These are phyloP conservation scores for Asterochloris erici DNA, from an alignment of 139 green algal genomes.

Conservation along the genomic window DNA sequence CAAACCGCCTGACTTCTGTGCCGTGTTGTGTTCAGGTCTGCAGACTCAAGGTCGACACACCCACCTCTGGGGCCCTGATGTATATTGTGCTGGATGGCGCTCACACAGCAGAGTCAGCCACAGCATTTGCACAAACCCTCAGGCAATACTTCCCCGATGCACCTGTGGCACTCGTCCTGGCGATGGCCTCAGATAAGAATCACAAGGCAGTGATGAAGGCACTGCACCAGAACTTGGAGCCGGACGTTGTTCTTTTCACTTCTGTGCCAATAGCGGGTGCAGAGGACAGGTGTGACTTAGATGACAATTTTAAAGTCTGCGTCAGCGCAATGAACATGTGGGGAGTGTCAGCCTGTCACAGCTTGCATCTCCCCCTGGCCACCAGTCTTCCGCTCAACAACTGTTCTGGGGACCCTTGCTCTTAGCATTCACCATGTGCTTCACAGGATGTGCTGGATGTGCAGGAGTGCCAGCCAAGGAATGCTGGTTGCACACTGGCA, in stretches of 20 bases:
- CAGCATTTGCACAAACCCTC: slow-evolving; percentile 49
- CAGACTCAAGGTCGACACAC: slow-evolving; percentile 16
- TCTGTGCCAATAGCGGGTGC: slow-evolving; percentile 60
- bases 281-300: slow-evolving; percentile 20
- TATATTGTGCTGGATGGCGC: slow-evolving; percentile 76
- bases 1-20: not conserved
- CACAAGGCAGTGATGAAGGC: slow-evolving; percentile 38
- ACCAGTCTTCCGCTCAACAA: not conserved
- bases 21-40: not conserved
- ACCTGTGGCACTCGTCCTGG: slow-evolving; percentile 67
- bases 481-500: slow-evolving; percentile 60
- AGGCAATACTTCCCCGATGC: slow-evolving; percentile 39
- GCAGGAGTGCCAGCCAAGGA: slow-evolving; percentile 43
- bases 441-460: not conserved
- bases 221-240: slow-evolving; percentile 31
- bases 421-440: not conserved
- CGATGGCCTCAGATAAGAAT: slow-evolving; percentile 84
- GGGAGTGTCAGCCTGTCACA: not conserved
- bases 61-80: not conserved
- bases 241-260: slow-evolving; percentile 66
- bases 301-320: not conserved
- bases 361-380: not conserved
- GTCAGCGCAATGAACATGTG: not conserved
- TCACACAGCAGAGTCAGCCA: slow-evolving; percentile 66
- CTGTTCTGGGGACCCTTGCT: not conserved